Evolutionary conservation across 768 basidiomycete genomes (phyloP), one percentile per base, ranked within the genome.

Genomic region (Agaricus subrufescens): DNA sequence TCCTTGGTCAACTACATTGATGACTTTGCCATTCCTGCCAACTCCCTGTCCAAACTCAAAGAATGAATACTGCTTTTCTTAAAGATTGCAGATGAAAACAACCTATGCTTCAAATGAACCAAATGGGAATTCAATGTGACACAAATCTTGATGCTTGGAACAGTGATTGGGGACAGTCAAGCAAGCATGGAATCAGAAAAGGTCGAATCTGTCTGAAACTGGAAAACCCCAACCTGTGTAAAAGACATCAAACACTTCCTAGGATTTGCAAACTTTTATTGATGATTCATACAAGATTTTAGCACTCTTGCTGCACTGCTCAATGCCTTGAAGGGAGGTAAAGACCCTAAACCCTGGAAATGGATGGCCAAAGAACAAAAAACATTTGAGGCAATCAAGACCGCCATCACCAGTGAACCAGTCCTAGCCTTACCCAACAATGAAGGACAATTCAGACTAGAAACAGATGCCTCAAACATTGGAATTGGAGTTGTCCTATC

Each of bases 41-140:
- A 31, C 4, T 4, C 31, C 4, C 4, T 4, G 9, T 4, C 4
- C 4, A 9, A 31, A 9, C 9, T 31, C 4, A 9, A 31, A 31
- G 31, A 31, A 31, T 9, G 9, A 31, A 31, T 31, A 9, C 4
- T 31, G 4, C 9, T 4, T 31, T 31, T 31, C 9, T 9, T 31
- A 9, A 31, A 31, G 9, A 31, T 31, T 31, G 31, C 31, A 4
- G 31, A 31, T 49, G 54, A 46, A 50, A 46, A 42, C 46, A 46
- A 30, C 30, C 42, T 29, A 54, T 53, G 2, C 54, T 58, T 48
- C 58, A 58, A 50, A 44, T 57, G 58, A 64, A 78, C 74, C 0
- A 65, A 68, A 31, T 31, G 31, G 4, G 9, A 31, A 31, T 31
- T 31, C 9, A 9, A 31, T 31, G 31, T 9, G 9, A 4, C 4